These are phyloP conservation scores for Talaromyces marneffei DNA, from an alignment of 2,329 filamentous ascomycete genomes.

Conservation along the genomic window DNA sequence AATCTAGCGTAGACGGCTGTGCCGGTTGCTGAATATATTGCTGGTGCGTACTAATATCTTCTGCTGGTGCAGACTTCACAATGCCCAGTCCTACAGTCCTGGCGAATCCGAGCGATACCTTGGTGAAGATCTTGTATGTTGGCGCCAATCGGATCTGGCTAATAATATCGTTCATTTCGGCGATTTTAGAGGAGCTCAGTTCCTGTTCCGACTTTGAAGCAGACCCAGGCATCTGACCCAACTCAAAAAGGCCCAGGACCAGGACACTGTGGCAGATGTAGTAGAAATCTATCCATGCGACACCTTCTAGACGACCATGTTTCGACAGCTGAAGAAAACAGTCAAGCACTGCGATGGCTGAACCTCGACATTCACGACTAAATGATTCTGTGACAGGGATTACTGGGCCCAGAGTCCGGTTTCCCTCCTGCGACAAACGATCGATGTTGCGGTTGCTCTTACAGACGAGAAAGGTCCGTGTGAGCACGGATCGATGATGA, in stretches of 20 bases:
- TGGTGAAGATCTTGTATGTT: slow-evolving; percentile 13
- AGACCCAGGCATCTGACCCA: background rate
- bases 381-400: slow-evolving; percentile 20
- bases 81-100: slow-evolving; percentile 5
- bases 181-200: background rate
- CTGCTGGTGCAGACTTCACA: background rate
- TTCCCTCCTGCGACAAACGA: slow-evolving; percentile 10
- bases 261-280: slow-evolving; percentile 34
- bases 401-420: slow-evolving; percentile 4
- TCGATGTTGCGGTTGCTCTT: slow-evolving; percentile 11
- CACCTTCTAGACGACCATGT: slow-evolving; percentile 30
- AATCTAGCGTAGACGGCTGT: background rate
- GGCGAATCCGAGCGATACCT: slow-evolving; percentile 8
- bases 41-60: background rate
- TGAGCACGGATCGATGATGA: slow-evolving; percentile 30
- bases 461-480: slow-evolving; percentile 26
- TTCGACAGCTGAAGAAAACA: slow-evolving; percentile 27
- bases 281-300: slow-evolving; percentile 33
- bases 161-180: slow-evolving; percentile 1
- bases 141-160: slow-evolving; percentile 5
- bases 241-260: slow-evolving; percentile 24
- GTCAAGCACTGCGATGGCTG: slow-evolving; percentile 29
- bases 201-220: background rate
- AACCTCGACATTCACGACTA: slow-evolving; percentile 22
- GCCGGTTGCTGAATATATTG: background rate